Evolutionary conservation across 192 early-diverging fungal genomes (phyloP).

Genomic region (Backusella australiensis): DNA sequence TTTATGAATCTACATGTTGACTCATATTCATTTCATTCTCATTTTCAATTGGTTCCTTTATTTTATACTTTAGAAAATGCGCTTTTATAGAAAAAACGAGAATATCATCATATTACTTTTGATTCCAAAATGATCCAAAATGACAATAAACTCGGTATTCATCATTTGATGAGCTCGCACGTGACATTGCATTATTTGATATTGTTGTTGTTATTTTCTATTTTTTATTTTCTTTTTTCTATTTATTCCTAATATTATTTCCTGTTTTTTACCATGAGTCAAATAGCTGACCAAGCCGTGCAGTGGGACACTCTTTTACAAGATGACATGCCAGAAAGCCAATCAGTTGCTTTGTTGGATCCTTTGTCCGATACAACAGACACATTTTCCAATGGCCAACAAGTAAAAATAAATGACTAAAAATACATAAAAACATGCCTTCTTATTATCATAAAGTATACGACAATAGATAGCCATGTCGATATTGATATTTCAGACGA

Average conservation of each 20-base stretch:
- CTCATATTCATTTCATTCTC: not conserved
- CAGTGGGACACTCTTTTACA: conserved; percentile 14
- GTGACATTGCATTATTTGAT: not conserved
- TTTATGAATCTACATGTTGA: not conserved
- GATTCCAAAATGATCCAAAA: not conserved
- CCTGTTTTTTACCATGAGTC: not conserved
- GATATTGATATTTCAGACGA: conserved; percentile 25
- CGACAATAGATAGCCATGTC: not conserved
- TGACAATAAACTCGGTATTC: not conserved
- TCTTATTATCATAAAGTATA: not conserved
- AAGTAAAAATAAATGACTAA: not conserved
- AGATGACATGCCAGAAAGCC: not conserved
- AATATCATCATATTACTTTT: not conserved
- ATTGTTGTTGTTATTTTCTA: not conserved
- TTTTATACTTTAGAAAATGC: too few species aligned
- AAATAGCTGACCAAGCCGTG: not conserved
- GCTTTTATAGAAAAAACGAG: too few species aligned
- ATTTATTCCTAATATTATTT: conserved; percentile 3
- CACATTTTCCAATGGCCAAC: not conserved
- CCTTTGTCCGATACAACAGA: not conserved
- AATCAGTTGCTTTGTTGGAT: not conserved
- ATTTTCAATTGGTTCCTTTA: not conserved
- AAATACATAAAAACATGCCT: not conserved
- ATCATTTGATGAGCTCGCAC: not conserved
- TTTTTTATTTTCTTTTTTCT: not conserved